phyloP scores from a whole-genome alignment of 2,329 filamentous ascomycete species.

The Lecanicillium sp. region DNA sequence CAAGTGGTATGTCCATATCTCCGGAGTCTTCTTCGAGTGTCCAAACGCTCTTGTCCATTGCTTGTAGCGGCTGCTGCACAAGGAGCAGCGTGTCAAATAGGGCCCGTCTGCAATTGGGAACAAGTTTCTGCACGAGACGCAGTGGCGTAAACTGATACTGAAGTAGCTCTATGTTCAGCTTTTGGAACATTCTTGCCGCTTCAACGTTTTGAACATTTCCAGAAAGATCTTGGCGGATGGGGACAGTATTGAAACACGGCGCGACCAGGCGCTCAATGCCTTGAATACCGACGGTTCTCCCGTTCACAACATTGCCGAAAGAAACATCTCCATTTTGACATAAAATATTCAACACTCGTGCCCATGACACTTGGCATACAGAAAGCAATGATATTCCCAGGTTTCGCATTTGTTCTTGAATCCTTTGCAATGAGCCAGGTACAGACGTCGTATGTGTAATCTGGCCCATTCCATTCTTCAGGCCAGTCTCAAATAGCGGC shows the following conservation, averaged over 20 bases:
- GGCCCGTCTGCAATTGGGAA: constrained; percentile 29
- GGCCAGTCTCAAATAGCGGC: constrained; percentile 16
- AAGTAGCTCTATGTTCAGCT: constrained; percentile 52
- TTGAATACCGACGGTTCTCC: constrained; percentile 59
- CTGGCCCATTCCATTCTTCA: constrained; percentile 17
- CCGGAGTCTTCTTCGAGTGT: constrained; percentile 47
- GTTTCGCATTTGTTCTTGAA: constrained; percentile 42
- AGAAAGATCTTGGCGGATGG: constrained; percentile 53
- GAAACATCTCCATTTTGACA: constrained; percentile 59
- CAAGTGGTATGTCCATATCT: constrained; percentile 67
- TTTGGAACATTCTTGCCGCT: constrained; percentile 53
- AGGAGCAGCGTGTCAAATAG: constrained; percentile 79
- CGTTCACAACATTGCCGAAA: constrained; percentile 81
- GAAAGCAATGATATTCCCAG: constrained; percentile 57
- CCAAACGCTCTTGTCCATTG: constrained; percentile 51
- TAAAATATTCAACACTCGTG: constrained; percentile 50
- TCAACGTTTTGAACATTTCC: constrained; percentile 41
- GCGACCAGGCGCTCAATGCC: constrained; percentile 68
- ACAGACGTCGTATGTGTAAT: constrained; percentile 20
- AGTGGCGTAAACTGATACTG: constrained; percentile 69
- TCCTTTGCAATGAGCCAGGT: constrained; percentile 28
- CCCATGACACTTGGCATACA: constrained; percentile 67
- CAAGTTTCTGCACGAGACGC: constrained; percentile 56
- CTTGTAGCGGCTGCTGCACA: constrained; percentile 58
- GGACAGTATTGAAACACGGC: constrained; percentile 87